Base-by-base conservation (phyloP, 2,329 filamentous ascomycete genomes). In the Paraphoma chrysanthemicola region DNA sequence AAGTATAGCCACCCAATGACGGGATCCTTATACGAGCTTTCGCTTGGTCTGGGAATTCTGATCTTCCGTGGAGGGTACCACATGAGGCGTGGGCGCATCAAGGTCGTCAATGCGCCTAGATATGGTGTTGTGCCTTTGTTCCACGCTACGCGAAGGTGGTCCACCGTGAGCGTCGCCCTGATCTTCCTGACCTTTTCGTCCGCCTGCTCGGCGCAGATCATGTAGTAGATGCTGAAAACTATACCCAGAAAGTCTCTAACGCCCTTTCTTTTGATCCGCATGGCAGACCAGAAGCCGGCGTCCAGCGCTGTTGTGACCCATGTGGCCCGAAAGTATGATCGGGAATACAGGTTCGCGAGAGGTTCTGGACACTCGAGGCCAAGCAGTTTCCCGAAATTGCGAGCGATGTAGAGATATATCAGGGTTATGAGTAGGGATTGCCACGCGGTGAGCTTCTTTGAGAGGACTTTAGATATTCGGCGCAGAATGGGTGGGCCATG, bases 261-360 rank as follows among this genome's bases (percentile, higher is more conserved):
- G 87, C 91, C 93, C 68, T 90, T 93, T 46, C 83, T 83, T 54
- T 86, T 86, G 62, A 99, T 93, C 69, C 88, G 90, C 95, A 99
- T 99, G 33, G 95, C 95, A 0, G 93, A 97, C 95, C 95, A 99
- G 77, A 97, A 99, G 1, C 95, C 95, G 6, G 95, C 95, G 69
- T 99, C 95, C 58, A 99, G 80, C 0, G 93, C 95, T 0, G 95
- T 99, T 51, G 95, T 88, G 14, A 98, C 87, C 95, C 95, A 99
- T 73, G 95, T 99, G 53, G 95, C 95, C 47, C 95, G 89, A 76
- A 97, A 99, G 80, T 96, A 99, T 29, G 91, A 88, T 49, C 92
- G 85, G 52, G 91, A 92, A 80, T 99, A 99, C 75, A 98, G 89
- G 72, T 96, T 97, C 30, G 93, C 90, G 71, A 99, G 84, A 17